Evolutionary conservation across 805 yeast species (phyloP), one percentile per base, ranked within the genome.

Genomic region (Ascoidea rubescens): DNA sequence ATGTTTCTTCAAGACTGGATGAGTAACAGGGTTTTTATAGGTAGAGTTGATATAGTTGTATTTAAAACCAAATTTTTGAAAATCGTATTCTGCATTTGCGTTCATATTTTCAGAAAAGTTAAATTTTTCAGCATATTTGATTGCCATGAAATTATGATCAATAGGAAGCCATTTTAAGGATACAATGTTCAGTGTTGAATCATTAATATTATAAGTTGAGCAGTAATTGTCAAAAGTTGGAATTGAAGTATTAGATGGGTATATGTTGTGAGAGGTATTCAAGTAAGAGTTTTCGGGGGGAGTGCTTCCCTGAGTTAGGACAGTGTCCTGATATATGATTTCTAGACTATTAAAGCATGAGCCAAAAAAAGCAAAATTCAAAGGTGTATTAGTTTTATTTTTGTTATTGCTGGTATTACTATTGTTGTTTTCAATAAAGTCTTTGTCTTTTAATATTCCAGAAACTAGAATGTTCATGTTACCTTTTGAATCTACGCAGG

Each of bases 401-500:
- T 37, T 33, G 10, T 33, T 37, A 21, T 21, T 21, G 28, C 28
- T 21, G 28, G 28, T 10, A 37, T 37, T 37, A 10, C 2, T 10
- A 37, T 37, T 37, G 8, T 10, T 10, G 14, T 4, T 37, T 37
- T 10, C 14, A 10, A 14, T 10, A 14, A 37, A 10, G 2, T 37
- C 14, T 37, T 14, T 45, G 60, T 65, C 52, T 63, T 70, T 56
- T 60, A 63, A 57, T 21, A 77, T 71, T 3, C 84, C 84, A 0
- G 80, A 70, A 0, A 74, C 75, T 28, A 75, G 62, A 54, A 82
- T 73, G 2, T 84, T 74, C 48, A 82, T 66, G 53, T 82, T 79
- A 2, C 96, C 96, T 44, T 71, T 62, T 28, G 72, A 74, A 63
- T 90, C 98, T 47, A 85, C 72, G 4, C 85, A 77, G 1, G 95